A percentile compares a stretch with the other conserved stretches of the same genome.
These are phyloP conservation scores for Auricularia cornea DNA, from an alignment of 768 basidiomycete genomes.

Conservation along the genomic window DNA sequence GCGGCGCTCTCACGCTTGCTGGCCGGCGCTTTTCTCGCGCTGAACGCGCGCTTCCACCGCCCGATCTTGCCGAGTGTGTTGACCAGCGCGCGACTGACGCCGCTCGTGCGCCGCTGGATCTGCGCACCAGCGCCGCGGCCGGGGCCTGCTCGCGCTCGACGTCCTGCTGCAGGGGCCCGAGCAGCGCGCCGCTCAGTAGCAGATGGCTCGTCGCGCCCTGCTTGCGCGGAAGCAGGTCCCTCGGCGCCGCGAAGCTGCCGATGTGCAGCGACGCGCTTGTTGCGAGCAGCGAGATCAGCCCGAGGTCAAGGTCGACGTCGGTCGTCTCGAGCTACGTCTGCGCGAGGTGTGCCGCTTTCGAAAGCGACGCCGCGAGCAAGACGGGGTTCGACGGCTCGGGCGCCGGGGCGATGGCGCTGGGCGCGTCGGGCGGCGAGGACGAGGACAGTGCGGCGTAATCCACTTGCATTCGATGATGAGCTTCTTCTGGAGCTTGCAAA, in stretches of 20 bases:
- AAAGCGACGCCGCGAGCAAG: neutral
- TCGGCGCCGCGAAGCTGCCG: too few species aligned
- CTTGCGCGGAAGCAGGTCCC: too few species aligned
- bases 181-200: neutral
- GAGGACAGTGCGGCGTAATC: neutral
- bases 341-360: neutral
- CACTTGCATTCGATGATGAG: constrained; percentile 71
- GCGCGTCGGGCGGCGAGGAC: neutral
- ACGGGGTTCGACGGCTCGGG: neutral
- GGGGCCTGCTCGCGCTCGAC: too few species aligned
- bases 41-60: constrained; percentile 68
- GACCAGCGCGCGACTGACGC: constrained; percentile 67
- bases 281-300: neutral
- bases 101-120: constrained; percentile 20
- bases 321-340: neutral
- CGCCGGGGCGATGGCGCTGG: neutral
- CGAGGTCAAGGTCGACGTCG: constrained; percentile 8
- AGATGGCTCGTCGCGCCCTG: too few species aligned
- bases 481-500: constrained; percentile 74
- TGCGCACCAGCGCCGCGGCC: constrained; percentile 2
- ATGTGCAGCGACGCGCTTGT: neutral
- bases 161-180: neutral
- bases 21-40: constrained; percentile 3
- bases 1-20: constrained; percentile 44
- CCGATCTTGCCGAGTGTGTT: constrained; percentile 79